Evolutionary conservation across 2,329 filamentous ascomycete species (phyloP).

Genomic region (Fusarium solani-melongenae): DNA sequence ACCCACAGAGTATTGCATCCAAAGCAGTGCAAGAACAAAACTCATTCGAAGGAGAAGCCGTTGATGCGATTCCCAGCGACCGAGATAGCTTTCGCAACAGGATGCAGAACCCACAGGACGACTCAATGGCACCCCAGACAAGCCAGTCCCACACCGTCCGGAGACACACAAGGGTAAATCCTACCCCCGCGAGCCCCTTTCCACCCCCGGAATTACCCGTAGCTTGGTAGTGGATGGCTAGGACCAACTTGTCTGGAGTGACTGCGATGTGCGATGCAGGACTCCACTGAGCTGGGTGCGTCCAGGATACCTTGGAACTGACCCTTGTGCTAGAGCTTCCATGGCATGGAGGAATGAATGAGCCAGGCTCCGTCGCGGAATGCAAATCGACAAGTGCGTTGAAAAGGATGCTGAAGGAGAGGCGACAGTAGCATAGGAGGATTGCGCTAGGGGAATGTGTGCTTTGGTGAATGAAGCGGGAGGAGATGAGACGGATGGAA

Average conservation of each 20-base stretch:
- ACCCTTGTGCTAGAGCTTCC: not conserved
- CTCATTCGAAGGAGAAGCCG: not conserved
- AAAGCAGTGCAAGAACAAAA: not conserved
- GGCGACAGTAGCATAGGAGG: too few species aligned
- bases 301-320: not conserved
- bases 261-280: not conserved
- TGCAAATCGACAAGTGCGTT: too few species aligned
- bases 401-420: too few species aligned
- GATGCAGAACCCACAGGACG: not conserved
- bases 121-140: not conserved
- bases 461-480: too few species aligned
- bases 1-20: not conserved
- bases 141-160: not conserved
- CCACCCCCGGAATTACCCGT: not conserved
- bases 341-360: not conserved
- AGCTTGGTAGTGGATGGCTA: not conserved
- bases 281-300: not conserved
- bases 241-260: not conserved
- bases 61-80: not conserved
- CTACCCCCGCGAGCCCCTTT: not conserved
- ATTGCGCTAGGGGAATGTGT: too few species aligned
- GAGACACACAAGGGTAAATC: not conserved
- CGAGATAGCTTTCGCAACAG: not conserved
- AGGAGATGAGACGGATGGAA: too few species aligned
- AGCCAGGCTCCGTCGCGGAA: not conserved